Evolutionary conservation across 495 filamentous ascomycete species (phyloP).

Genomic region (Ascobolus immersus): DNA sequence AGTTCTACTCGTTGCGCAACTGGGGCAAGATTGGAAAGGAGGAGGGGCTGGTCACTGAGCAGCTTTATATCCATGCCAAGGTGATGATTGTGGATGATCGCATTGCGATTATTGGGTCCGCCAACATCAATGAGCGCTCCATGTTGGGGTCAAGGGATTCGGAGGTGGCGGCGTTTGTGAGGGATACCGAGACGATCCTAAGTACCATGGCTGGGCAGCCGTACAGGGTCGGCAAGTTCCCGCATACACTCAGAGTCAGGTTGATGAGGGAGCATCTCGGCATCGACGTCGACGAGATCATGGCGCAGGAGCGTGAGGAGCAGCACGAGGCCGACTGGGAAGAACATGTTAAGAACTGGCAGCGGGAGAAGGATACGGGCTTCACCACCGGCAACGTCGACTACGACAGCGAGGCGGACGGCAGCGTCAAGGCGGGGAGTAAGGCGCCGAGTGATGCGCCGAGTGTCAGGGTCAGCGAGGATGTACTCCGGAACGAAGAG

Average conservation of each 20-base stretch:
- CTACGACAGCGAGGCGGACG: constrained; percentile 4
- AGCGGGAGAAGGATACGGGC: constrained; percentile 2
- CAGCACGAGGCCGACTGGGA: constrained; percentile 16
- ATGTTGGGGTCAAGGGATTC: constrained; percentile 83
- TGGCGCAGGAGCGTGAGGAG: constrained; percentile 48
- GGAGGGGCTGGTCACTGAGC: constrained; percentile 68
- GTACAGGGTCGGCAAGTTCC: constrained; percentile 73
- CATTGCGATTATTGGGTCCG: constrained; percentile 81
- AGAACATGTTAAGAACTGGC: constrained; percentile 2
- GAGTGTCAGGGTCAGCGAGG: constrained; percentile 36
- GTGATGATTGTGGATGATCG: constrained; percentile 92
- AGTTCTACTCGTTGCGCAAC: constrained; percentile 72
- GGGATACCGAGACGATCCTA: constrained; percentile 81
- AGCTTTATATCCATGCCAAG: constrained; percentile 96
- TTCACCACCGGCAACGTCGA: constrained; percentile 1
- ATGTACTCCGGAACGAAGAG: constrained; percentile 32
- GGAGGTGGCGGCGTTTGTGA: constrained; percentile 70
- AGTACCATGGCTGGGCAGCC: constrained; percentile 75
- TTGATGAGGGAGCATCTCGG: constrained; percentile 95
- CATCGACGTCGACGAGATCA: constrained; percentile 72
- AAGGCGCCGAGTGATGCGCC: constrained; percentile 25
- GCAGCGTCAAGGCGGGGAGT: constrained; percentile 17
- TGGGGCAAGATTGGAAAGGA: constrained; percentile 83
- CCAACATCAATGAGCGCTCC: constrained; percentile 96
- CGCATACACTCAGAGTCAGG: constrained; percentile 76